Percentiles rank a stretch among this genome's conserved stretches.
Conservation (phyloP, 1,139 yeast species). For the Sugiyamaella japonica region DNA sequence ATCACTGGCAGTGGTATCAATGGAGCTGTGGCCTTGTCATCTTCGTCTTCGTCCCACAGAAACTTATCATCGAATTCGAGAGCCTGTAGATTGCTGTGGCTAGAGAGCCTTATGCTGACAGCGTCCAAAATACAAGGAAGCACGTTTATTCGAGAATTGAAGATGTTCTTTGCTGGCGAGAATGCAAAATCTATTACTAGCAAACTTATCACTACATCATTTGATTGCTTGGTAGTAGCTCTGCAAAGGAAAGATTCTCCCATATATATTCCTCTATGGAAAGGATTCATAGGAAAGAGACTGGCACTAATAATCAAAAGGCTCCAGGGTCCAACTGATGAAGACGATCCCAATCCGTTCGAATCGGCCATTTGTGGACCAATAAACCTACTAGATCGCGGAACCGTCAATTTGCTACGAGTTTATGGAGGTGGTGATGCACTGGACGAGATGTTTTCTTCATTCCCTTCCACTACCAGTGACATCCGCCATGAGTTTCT, state of each 20-base stretch:
- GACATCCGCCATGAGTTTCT: slow-evolving; percentile 60
- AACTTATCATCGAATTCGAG: slow-evolving; percentile 1
- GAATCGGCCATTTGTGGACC: slow-evolving; percentile 34
- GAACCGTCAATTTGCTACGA: slow-evolving; percentile 32
- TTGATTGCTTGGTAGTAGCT: slow-evolving; percentile 41
- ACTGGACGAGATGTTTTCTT: slow-evolving; percentile 48
- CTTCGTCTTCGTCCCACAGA: background rate
- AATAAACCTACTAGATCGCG: slow-evolving; percentile 31
- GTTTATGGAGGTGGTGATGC: slow-evolving; percentile 38
- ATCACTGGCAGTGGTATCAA: background rate
- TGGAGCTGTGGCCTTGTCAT: background rate
- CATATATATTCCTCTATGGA: slow-evolving; percentile 33
- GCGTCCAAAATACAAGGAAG: slow-evolving; percentile 33
- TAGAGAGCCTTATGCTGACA: slow-evolving; percentile 35
- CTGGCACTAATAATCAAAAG: slow-evolving; percentile 32
- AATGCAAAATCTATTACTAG: slow-evolving; percentile 32
- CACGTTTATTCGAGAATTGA: slow-evolving; percentile 33
- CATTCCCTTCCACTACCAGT: slow-evolving; percentile 48
- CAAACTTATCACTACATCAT: slow-evolving; percentile 39
- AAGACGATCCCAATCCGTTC: slow-evolving; percentile 14
- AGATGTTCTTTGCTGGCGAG: slow-evolving; percentile 34
- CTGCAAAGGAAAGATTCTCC: slow-evolving; percentile 34
- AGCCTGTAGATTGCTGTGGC: slow-evolving; percentile 36
- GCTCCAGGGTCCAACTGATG: slow-evolving; percentile 17
- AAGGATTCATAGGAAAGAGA: slow-evolving; percentile 35